Percentiles rank a stretch among this genome's conserved stretches.
Evolutionary conservation across 1,139 yeast species (phyloP).

Genomic region (Sporopachydermia cereana): DNA sequence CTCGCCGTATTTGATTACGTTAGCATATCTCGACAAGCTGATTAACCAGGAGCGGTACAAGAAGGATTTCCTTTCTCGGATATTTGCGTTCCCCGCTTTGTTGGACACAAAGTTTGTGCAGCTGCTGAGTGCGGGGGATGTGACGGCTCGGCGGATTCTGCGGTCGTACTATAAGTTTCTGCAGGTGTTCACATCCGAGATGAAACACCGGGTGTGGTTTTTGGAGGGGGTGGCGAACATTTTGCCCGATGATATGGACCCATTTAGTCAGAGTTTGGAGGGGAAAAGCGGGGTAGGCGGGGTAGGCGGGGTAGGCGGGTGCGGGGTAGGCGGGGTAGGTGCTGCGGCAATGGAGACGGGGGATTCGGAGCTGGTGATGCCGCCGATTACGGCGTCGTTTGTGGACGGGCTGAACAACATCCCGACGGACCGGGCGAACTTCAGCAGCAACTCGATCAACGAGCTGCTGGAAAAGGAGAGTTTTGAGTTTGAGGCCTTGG

Average conservation of each 20-base stretch:
- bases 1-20: conserved; percentile 76
- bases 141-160: conserved; percentile 82
- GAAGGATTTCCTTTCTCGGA: conserved; percentile 74
- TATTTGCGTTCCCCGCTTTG: conserved; percentile 89
- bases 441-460: neutral
- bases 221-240: conserved; percentile 85
- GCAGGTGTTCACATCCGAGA: conserved; percentile 70
- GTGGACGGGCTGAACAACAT: neutral
- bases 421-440: neutral
- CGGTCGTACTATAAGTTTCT: conserved; percentile 74
- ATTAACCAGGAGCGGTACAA: conserved; percentile 66
- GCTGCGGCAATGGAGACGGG: neutral
- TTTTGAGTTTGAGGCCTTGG: neutral
- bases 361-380: neutral
- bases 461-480: neutral
- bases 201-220: conserved; percentile 89
- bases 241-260: conserved; percentile 68
- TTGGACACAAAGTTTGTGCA: conserved; percentile 70
- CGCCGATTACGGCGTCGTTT: conserved; percentile 4
- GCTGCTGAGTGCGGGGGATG: conserved; percentile 71
- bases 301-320: neutral
- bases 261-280: neutral
- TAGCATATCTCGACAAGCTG: conserved; percentile 76
- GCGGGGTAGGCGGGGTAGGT: too few species aligned
- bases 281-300: neutral